A percentile compares a stretch with the other conserved stretches of the same genome.
Conservation (phyloP, 2,329 filamentous ascomycete species). For the Trichoderma sp. region DNA sequence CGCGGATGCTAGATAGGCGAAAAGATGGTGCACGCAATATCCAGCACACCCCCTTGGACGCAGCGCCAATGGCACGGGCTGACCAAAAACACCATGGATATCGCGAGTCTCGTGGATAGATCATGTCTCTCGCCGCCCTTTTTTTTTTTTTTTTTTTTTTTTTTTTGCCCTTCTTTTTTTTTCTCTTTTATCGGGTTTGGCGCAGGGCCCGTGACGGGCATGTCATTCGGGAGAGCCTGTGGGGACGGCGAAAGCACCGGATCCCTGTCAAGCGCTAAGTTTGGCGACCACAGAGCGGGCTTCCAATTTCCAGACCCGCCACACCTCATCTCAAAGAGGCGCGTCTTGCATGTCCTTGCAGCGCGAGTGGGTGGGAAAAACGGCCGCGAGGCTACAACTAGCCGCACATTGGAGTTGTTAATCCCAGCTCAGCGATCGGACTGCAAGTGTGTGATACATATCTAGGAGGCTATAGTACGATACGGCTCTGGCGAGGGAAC, state of each 20-base stretch:
- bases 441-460: slow-evolving; percentile 18
- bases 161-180: background rate
- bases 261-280: slow-evolving; percentile 12
- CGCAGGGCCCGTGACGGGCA: slow-evolving; percentile 20
- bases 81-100: slow-evolving; percentile 4
- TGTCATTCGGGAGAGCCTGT: slow-evolving; percentile 21
- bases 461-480: background rate
- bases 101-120: slow-evolving; percentile 18
- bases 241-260: slow-evolving; percentile 2
- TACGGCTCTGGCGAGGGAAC: background rate
- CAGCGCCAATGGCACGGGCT: slow-evolving; percentile 1
- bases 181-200: slow-evolving; percentile 4
- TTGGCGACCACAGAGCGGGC: slow-evolving; percentile 19
- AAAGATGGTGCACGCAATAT: background rate
- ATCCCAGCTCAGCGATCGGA: slow-evolving; percentile 11
- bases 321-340: slow-evolving; percentile 4
- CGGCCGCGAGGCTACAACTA: slow-evolving; percentile 4
- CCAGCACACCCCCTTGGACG: background rate
- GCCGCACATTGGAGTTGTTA: background rate
- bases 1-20: background rate
- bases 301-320: slow-evolving; percentile 20
- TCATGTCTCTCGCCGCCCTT: background rate
- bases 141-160: background rate
- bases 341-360: slow-evolving; percentile 8
- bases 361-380: background rate